Conservation (phyloP, 2,329 filamentous ascomycete genomes). For the Atkinsonella hypoxylon region DNA sequence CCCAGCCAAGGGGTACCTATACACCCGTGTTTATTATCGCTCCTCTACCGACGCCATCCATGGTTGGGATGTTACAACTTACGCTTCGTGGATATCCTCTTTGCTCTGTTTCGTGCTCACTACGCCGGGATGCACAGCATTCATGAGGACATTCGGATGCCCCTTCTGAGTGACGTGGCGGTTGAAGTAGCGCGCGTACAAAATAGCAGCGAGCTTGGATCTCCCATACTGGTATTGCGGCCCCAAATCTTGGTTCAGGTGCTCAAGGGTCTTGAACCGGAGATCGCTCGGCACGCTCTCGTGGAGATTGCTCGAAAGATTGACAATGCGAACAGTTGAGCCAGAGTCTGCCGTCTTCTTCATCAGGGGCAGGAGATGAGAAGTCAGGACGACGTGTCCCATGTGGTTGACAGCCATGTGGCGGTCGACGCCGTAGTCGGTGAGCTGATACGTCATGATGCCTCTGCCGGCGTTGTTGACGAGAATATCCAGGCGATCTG, state of each 20-base stretch:
- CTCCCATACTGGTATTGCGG: background rate
- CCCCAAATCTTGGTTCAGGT: background rate
- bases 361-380: background rate
- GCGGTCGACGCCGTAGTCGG: background rate
- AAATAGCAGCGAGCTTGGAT: background rate
- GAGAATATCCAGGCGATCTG: background rate
- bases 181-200: constrained; percentile 2
- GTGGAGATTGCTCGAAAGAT: background rate
- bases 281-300: background rate
- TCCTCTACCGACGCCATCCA: background rate
- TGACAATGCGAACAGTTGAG: background rate
- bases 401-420: constrained; percentile 2
- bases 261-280: background rate
- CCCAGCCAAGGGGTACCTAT: constrained; percentile 1
- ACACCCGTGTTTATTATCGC: background rate
- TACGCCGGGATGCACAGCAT: background rate
- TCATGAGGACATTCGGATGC: background rate
- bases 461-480: background rate
- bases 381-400: background rate
- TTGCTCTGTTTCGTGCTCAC: constrained; percentile 2
- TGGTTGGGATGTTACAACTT: background rate
- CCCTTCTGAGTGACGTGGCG: background rate
- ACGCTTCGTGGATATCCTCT: background rate
- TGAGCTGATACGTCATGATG: background rate
- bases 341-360: constrained; percentile 1